Conservation (phyloP, 1,139 yeast genomes). For the Scheffersomyces cryptocercus region DNA sequence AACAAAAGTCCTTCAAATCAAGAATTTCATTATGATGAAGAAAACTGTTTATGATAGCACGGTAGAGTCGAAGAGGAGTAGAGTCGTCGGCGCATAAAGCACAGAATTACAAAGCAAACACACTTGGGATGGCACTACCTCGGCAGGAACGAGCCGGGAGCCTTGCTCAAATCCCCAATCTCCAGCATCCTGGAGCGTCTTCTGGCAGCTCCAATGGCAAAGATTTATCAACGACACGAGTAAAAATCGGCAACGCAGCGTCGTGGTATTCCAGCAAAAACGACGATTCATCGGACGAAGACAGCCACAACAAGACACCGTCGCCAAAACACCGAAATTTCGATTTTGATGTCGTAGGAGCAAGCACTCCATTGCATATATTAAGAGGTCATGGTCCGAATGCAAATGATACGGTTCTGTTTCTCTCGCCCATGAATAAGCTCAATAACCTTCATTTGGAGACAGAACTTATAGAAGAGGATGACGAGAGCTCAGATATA, state of each 20-base stretch:
- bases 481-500: slow-evolving; percentile 4
- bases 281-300: slow-evolving; percentile 12
- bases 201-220: neutral
- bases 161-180: slow-evolving; percentile 9
- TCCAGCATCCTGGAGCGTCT: slow-evolving; percentile 11
- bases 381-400: slow-evolving; percentile 11
- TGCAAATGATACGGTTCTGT: slow-evolving; percentile 23
- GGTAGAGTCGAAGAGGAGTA: too few relatives aligned
- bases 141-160: slow-evolving; percentile 4
- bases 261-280: slow-evolving; percentile 4
- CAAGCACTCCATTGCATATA: slow-evolving; percentile 37
- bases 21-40: too few relatives aligned
- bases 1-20: too few relatives aligned
- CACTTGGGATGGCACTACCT: neutral
- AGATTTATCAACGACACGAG: too few relatives aligned
- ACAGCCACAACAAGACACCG: slow-evolving; percentile 8
- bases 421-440: slow-evolving; percentile 35
- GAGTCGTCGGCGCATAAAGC: neutral
- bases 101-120: neutral
- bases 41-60: too few relatives aligned
- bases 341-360: slow-evolving; percentile 28
- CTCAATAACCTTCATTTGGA: slow-evolving; percentile 16
- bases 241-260: too few relatives aligned
- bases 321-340: slow-evolving; percentile 11
- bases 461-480: slow-evolving; percentile 10